Evolutionary conservation across 257 asterid species (phyloP).

Genomic region (Salvia splendens): DNA sequence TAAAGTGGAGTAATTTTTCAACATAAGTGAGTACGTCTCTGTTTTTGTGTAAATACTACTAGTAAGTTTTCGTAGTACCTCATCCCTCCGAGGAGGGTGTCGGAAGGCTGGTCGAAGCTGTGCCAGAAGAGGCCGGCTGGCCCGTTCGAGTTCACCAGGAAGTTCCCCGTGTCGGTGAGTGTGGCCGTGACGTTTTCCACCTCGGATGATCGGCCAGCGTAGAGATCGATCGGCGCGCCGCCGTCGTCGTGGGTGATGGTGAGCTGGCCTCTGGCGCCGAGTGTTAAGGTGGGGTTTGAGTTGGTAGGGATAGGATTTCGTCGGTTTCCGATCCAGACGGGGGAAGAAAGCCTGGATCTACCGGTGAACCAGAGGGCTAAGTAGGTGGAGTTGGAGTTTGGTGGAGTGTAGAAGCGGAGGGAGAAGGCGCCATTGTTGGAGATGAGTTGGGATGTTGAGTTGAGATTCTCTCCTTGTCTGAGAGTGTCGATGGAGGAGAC

Average conservation of each 20-base stretch:
- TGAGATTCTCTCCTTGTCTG: conserved; percentile 38
- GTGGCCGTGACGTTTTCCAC: conserved; percentile 33
- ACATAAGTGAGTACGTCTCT: too few species aligned
- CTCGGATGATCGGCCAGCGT: conserved; percentile 24
- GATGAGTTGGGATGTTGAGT: conserved; percentile 37
- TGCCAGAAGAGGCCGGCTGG: conserved; percentile 39
- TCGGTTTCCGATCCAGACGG: conserved; percentile 32
- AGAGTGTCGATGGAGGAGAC: conserved; percentile 38
- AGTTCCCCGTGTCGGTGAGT: conserved; percentile 44
- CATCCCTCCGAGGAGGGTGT: conserved; percentile 60
- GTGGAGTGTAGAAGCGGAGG: conserved; percentile 44
- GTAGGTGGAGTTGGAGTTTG: conserved; percentile 33
- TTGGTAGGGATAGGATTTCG: background rate
- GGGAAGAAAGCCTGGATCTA: background rate
- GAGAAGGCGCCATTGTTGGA: conserved; percentile 41
- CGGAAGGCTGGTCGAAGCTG: conserved; percentile 62
- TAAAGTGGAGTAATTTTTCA: too few species aligned
- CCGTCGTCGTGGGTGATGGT: conserved; percentile 27
- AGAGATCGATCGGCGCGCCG: conserved; percentile 15
- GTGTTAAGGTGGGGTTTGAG: conserved; percentile 25
- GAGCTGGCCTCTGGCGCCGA: conserved; percentile 37
- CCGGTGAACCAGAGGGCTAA: conserved; percentile 44
- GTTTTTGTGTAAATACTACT: too few species aligned
- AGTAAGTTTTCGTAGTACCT: conserved; percentile 8
- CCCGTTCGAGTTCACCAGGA: conserved; percentile 32